Conservation (phyloP, 371 early-diverging fungal species). For the Mucor racemosus region DNA sequence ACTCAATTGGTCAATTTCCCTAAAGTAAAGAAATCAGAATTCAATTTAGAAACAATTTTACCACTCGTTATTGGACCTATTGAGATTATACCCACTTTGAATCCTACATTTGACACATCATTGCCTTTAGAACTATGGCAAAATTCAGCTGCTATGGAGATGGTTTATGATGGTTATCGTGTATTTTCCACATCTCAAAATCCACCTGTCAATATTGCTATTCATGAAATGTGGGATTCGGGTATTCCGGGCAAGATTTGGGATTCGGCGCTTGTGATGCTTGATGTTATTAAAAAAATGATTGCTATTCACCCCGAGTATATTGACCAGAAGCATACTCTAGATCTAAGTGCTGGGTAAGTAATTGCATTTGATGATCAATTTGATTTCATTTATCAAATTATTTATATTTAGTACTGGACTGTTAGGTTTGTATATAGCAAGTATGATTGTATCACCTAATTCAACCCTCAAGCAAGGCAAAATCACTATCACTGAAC, state of each 20-base stretch:
- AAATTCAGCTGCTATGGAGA: constrained; percentile 21
- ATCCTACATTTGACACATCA: constrained; percentile 4
- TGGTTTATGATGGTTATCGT: constrained; percentile 46
- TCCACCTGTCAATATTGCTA: constrained; percentile 35
- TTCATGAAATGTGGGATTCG: constrained; percentile 63
- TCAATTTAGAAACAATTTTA: constrained; percentile 27
- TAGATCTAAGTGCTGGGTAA: constrained; percentile 67
- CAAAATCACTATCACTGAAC: constrained; percentile 55
- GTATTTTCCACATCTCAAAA: constrained; percentile 23
- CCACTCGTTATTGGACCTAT: constrained; percentile 57
- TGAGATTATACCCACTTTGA: constrained; percentile 10
- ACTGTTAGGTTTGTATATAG: constrained; percentile 56
- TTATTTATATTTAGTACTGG: constrained; percentile 46
- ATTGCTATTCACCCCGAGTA: constrained; percentile 31
- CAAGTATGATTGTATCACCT: constrained; percentile 39
- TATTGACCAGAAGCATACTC: constrained; percentile 44
- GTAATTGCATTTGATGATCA: not conserved
- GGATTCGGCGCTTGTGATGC: constrained; percentile 65
- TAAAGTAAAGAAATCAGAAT: not conserved
- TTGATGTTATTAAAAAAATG: constrained; percentile 45
- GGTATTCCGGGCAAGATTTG: constrained; percentile 69
- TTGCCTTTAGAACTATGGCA: constrained; percentile 38
- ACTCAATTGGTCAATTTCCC: constrained; percentile 19
- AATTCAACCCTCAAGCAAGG: constrained; percentile 8
- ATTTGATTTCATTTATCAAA: not conserved